Base-by-base conservation (phyloP, 768 basidiomycete genomes). In the Leccinum arenicola region DNA sequence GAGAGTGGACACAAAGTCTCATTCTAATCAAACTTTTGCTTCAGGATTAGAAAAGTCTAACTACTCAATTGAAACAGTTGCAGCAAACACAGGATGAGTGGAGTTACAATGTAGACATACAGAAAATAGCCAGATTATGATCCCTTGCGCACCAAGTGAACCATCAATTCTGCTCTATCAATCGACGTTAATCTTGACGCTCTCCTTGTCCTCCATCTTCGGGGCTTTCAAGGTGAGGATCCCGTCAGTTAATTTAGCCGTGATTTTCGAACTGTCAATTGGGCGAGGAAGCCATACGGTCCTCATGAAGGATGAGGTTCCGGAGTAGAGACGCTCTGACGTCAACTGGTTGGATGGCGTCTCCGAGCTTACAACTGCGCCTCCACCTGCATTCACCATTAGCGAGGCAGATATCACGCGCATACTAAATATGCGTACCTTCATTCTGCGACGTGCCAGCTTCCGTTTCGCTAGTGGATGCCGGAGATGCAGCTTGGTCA, bases 241-340 rank as follows among this genome's bases (percentile, higher is more conserved):
- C 6, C 90, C 91, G 58, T 91, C 84, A 27, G 78, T 73, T 62
- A 93, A 73, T 64, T 83, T 87, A 15, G 89, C 90, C 1, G 76
- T 73, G 25, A 91, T 83, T 56, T 78, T 80, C 31, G 75, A 76
- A 35, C 75, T 72, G 65, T 91, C 85, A 1, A 89, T 78, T 7
- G 84, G 78, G 11, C 78, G 80, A 36, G 89, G 87, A 25, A 92
- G 77, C 82, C 86, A 87, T 11, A 92, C 80, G 0, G 88, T 91
- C 52, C 90, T 81, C 14, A 81, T 79, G 70, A 91, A 92, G 3
- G 78, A 73, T 3, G 82, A 70, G 50, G 78, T 80, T 21, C 81
- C 77, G 12, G 81, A 77, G 67, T 84, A 84, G n/a, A 78, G 74
- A 25, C 88, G 82, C 68, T 91, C 88, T 7, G 80, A 70, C 3